Percentiles rank a stretch among this genome's conserved stretches.
Conservation (phyloP, 495 filamentous ascomycete species). For the Rhypophila decipiens region DNA sequence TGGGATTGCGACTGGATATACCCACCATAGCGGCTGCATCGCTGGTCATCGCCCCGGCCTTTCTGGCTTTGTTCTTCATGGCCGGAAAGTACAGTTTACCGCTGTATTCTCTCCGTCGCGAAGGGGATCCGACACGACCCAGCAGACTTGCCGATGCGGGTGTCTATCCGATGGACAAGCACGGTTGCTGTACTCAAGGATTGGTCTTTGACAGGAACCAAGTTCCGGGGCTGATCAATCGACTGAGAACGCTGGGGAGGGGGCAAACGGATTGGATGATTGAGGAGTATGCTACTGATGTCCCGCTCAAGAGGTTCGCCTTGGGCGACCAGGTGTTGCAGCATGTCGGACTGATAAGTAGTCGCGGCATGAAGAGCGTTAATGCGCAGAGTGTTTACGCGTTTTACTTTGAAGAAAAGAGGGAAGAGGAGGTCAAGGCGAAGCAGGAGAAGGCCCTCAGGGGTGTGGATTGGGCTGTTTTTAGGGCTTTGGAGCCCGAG, state of each 20-base stretch:
- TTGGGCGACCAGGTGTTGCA: constrained; percentile 8
- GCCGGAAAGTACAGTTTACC: constrained; percentile 38
- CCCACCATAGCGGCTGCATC: constrained; percentile 32
- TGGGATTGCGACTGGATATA: constrained; percentile 31
- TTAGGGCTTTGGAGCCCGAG: no score
- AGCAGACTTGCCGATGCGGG: constrained; percentile 6
- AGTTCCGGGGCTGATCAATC: constrained; percentile 21
- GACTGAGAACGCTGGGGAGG: constrained; percentile 10
- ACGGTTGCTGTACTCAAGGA: constrained; percentile 42
- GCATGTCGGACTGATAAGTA: constrained; percentile 12
- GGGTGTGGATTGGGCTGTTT: constrained; percentile 9
- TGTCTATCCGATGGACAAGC: constrained; percentile 9
- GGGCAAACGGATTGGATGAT: constrained; percentile 13
- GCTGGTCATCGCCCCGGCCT: constrained; percentile 30
- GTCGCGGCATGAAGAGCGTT: neutral
- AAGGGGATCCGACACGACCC: constrained; percentile 27
- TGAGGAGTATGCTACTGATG: constrained; percentile 10
- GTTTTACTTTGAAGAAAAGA: constrained; percentile 11
- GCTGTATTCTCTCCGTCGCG: constrained; percentile 21
- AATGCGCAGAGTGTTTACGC: constrained; percentile 8
- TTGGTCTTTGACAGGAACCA: constrained; percentile 36
- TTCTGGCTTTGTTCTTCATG: constrained; percentile 36
- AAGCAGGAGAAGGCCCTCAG: neutral
- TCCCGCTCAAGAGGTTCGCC: constrained; percentile 2
- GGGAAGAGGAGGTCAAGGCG: constrained; percentile 3